Conservation (phyloP, 345 rosid species). For the Acer yangbiense region DNA sequence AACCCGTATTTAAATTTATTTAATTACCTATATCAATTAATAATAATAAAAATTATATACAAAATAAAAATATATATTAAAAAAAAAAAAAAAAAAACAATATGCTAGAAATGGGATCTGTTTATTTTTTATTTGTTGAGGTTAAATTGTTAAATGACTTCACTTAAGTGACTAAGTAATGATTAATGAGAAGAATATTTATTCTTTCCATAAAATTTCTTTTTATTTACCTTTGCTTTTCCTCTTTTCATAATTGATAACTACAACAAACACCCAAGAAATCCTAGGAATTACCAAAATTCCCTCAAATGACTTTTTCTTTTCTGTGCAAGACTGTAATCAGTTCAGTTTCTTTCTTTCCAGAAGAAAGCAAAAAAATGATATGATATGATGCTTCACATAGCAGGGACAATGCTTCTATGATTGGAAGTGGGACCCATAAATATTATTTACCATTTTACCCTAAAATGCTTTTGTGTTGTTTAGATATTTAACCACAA, state of each 20-base stretch:
- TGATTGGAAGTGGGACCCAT: constrained; percentile 11
- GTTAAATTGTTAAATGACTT: no score
- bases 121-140: no score
- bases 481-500: not conserved
- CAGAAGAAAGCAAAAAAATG: not conserved
- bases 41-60: no score
- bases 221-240: not conserved
- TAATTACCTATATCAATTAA: no score
- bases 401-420: not conserved
- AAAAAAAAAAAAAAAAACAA: no score
- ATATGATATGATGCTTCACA: not conserved
- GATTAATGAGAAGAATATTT: not conserved
- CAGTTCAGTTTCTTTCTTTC: not conserved
- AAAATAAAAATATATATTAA: no score
- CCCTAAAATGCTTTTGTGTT: not conserved
- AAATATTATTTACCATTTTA: not conserved
- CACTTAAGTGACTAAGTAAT: no score
- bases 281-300: not conserved
- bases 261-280: not conserved
- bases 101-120: no score
- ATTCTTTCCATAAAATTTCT: not conserved
- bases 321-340: not conserved
- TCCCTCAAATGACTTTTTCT: not conserved
- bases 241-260: not conserved
- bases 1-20: no score